Base-by-base conservation (phyloP, 2,329 filamentous ascomycete species). In the Cladophialophora chaetospira region DNA sequence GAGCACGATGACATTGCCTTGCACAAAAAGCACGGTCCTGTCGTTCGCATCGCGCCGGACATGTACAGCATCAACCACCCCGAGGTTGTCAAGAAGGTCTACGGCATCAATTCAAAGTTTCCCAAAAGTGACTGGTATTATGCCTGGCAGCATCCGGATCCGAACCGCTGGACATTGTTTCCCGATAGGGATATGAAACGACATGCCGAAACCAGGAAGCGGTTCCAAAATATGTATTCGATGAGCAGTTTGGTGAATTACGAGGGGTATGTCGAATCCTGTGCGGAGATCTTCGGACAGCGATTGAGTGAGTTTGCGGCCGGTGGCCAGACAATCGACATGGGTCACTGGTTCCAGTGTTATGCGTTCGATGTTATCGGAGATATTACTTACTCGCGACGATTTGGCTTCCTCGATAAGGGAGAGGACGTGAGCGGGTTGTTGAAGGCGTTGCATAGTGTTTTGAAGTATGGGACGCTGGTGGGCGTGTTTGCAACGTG, bases 301-400 rank as follows among this genome's bases (percentile, higher is more conserved):
- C 66, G 72, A 1, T 67, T 81, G 28, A 51, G 38, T 0, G 74
- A 78, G 53, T 70, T 75, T 9, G 71, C 75, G 1, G 48, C 58
- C 0, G 50, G 56, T 0, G 64, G 64, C 0, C 13, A 68, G 3
- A 51, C 58, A 0, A 61, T 81, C 2, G 71, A 82, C 57, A 6
- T 66, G 57, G 65, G 38, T 1, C 53, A 61, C 44, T 91, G 88
- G 88, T 74, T 92, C 55, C 88, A 92, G 67, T 91, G 86, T 68
- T 91, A 89, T 64, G 89, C 89, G 0, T 92, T 92, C 66, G 89
- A 92, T 67, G 88, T 91, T 11, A 91, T 66, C 38, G 63, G 62
- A 13, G 56, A 63, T 19, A 63, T 66, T 29, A 64, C 63, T n/a
- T 66, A 63, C 73, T 85, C 83, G 69, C 89, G 89, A 69, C 79